A percentile compares a stretch with the other conserved stretches of the same genome.
Evolutionary conservation across 768 basidiomycete species (phyloP).

Genomic region (Lentinula sp.): DNA sequence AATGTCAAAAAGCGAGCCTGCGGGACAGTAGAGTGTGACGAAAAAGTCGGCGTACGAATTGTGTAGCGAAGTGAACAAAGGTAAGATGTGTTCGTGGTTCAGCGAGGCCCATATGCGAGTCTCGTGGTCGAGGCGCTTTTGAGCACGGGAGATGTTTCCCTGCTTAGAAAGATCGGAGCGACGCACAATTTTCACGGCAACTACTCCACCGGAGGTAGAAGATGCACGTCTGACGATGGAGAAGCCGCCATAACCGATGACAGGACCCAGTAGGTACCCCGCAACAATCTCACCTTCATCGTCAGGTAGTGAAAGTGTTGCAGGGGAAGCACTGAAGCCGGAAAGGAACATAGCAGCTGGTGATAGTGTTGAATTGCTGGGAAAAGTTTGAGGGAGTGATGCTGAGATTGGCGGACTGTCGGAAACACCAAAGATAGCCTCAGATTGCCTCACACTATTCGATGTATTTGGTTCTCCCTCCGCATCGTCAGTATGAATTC

Average conservation of each 20-base stretch:
- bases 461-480: background rate
- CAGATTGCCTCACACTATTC: background rate
- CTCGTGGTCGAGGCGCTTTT: slow-evolving; percentile 63
- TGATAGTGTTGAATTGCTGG: slow-evolving; percentile 27
- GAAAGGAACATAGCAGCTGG: slow-evolving; percentile 75
- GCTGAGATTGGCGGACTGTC: background rate
- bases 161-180: slow-evolving; percentile 50
- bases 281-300: slow-evolving; percentile 62
- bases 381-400: background rate
- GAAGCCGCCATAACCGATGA: slow-evolving; percentile 78
- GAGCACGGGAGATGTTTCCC: slow-evolving; percentile 37
- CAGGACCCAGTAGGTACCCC: slow-evolving; percentile 69
- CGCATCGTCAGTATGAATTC: slow-evolving; percentile 1
- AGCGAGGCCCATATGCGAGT: slow-evolving; percentile 67
- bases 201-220: slow-evolving; percentile 54
- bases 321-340: slow-evolving; percentile 43
- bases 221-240: slow-evolving; percentile 72
- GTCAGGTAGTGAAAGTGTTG: slow-evolving; percentile 40
- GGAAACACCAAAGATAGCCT: background rate
- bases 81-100: slow-evolving; percentile 81
- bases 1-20: slow-evolving; percentile 81
- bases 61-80: slow-evolving; percentile 63
- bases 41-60: slow-evolving; percentile 67
- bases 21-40: slow-evolving; percentile 79
- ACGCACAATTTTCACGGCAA: slow-evolving; percentile 82